Conservation (phyloP, 805 yeast species). For the Candida krabiensis region DNA sequence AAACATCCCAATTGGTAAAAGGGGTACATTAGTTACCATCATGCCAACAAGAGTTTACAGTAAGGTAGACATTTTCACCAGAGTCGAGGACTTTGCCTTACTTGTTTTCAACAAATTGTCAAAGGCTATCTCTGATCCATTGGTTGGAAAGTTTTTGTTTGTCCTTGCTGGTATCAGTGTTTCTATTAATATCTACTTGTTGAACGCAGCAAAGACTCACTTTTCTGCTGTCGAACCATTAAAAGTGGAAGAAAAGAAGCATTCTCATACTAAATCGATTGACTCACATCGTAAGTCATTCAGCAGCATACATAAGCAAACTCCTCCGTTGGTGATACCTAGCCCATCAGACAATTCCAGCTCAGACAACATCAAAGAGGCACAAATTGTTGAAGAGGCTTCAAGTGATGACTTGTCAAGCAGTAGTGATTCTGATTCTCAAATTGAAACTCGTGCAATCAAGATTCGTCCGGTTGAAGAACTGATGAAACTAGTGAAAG, state of each 20-base stretch:
- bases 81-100: constrained; percentile 60
- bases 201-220: constrained; percentile 80
- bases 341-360: constrained; percentile 15
- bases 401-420: constrained; percentile 26
- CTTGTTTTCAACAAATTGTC: constrained; percentile 56
- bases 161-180: constrained; percentile 73
- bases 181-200: constrained; percentile 77
- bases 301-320: constrained; percentile 8
- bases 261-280: constrained; percentile 7
- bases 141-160: constrained; percentile 75
- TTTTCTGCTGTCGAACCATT: constrained; percentile 23
- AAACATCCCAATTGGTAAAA: constrained; percentile 43
- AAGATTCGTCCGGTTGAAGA: constrained; percentile 57
- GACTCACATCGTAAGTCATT: constrained; percentile 10
- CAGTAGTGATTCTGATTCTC: constrained; percentile 33
- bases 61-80: constrained; percentile 55
- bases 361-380: constrained; percentile 34
- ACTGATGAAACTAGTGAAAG: constrained; percentile 59
- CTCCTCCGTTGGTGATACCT: constrained; percentile 14
- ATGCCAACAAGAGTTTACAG: constrained; percentile 57
- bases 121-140: constrained; percentile 71
- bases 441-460: constrained; percentile 13
- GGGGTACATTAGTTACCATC: constrained; percentile 53
- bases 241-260: constrained; percentile 10
- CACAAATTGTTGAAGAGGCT: constrained; percentile 33